A percentile compares a stretch with the other conserved stretches of the same genome.
phyloP scores from a whole-genome alignment of 2,329 filamentous ascomycete species.

The Simplicillium sp. region DNA sequence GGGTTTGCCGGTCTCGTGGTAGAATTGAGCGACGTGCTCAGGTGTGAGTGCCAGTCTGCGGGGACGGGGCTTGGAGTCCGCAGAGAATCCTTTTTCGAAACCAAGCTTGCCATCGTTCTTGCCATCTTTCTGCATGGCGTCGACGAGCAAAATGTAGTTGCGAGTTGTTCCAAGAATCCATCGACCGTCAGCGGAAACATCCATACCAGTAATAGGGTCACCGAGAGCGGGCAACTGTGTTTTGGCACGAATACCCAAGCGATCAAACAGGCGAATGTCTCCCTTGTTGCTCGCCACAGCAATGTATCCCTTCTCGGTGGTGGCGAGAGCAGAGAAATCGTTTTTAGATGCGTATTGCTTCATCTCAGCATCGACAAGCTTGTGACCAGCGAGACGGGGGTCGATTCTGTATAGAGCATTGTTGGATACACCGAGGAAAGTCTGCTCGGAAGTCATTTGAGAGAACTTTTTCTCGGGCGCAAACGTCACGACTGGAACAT shows the following conservation, averaged over 20 bases:
- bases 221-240: conserved; percentile 92
- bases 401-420: conserved; percentile 93
- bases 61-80: conserved; percentile 88
- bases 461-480: conserved; percentile 96
- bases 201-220: conserved; percentile 88
- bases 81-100: conserved; percentile 87
- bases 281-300: conserved; percentile 97
- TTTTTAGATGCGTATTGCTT: conserved; percentile 98
- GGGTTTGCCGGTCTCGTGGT: conserved; percentile 84
- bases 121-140: conserved; percentile 80
- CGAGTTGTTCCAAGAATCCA: conserved; percentile 93
- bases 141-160: conserved; percentile 90
- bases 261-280: conserved; percentile 92
- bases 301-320: conserved; percentile 93
- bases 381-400: conserved; percentile 79
- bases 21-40: conserved; percentile 91
- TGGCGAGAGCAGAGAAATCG: conserved; percentile 88
- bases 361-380: conserved; percentile 84
- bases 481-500: conserved; percentile 87
- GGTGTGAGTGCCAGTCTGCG: conserved; percentile 82
- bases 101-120: conserved; percentile 98
- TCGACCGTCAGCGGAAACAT: conserved; percentile 89
- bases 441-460: conserved; percentile 92
- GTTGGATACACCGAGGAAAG: conserved; percentile 84
- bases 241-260: conserved; percentile 93